Evolutionary conservation across 106 monocot species (phyloP).

Genomic region (Dioscorea dumetorum): DNA sequence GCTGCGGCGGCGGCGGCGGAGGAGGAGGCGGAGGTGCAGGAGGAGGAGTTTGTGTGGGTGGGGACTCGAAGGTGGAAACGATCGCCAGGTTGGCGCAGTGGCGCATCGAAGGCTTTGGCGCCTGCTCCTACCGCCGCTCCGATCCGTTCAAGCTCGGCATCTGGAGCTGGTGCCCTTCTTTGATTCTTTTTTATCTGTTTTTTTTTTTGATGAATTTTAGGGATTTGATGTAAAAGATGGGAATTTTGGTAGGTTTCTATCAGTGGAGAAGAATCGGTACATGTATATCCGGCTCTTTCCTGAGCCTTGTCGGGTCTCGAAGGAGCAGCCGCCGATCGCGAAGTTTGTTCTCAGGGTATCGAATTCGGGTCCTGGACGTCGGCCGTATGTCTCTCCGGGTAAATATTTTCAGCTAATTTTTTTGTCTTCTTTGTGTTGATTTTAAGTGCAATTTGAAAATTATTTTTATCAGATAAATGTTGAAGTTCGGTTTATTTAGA

Average conservation of each 20-base stretch:
- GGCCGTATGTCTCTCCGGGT: slow-evolving; percentile 66
- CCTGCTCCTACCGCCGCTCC: slow-evolving; percentile 73
- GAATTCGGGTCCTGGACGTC: slow-evolving; percentile 49
- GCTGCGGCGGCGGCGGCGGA: neutral
- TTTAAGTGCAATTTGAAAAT: too few relatives aligned
- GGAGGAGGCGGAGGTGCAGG: slow-evolving; percentile 4
- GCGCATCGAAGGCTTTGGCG: slow-evolving; percentile 78
- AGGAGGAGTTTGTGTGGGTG: slow-evolving; percentile 6
- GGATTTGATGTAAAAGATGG: neutral
- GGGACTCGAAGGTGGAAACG: slow-evolving; percentile 75
- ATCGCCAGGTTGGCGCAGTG: slow-evolving; percentile 86
- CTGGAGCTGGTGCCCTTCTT: slow-evolving; percentile 68
- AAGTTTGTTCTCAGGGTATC: slow-evolving; percentile 72
- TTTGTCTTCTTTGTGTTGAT: too few relatives aligned
- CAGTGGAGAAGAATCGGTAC: slow-evolving; percentile 76
- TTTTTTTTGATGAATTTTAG: neutral
- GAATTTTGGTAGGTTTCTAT: slow-evolving; percentile 36
- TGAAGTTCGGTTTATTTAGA: too few relatives aligned
- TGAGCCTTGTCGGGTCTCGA: slow-evolving; percentile 52
- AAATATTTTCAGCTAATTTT: neutral
- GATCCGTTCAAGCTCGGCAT: slow-evolving; percentile 84
- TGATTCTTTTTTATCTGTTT: neutral
- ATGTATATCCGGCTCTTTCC: slow-evolving; percentile 74
- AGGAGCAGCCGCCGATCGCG: slow-evolving; percentile 77
- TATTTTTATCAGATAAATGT: too few relatives aligned